A percentile compares a stretch with the other conserved stretches of the same genome.
Conservation (phyloP, 495 filamentous ascomycete genomes). For the Penicillium dipodomyicola region DNA sequence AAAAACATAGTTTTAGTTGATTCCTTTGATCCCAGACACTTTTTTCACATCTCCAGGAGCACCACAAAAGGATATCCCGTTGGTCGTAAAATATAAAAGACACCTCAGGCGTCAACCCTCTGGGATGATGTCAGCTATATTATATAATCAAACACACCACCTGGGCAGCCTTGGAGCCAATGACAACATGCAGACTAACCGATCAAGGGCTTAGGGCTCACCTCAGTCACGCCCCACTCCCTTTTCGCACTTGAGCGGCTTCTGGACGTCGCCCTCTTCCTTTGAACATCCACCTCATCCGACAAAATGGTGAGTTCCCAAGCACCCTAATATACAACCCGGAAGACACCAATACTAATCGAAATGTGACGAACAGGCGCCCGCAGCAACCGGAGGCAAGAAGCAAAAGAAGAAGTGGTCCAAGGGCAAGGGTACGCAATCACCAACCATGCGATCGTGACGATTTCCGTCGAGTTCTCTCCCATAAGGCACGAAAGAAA, state of each 20-base stretch:
- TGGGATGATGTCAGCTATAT: conserved; percentile 4
- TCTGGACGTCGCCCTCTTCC: conserved; percentile 35
- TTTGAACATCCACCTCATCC: conserved; percentile 49
- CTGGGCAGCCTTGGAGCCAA: conserved; percentile 11
- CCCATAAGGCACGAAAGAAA: conserved; percentile 15
- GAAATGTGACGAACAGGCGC: conserved; percentile 53
- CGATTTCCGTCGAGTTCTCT: conserved; percentile 17
- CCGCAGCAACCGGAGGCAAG: conserved; percentile 81
- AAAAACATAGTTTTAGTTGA: background rate
- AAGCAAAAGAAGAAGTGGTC: conserved; percentile 99
- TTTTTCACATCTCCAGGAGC: background rate
- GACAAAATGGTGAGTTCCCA: conserved; percentile 50
- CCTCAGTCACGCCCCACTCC: conserved; percentile 49
- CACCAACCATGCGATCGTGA: conserved; percentile 29
- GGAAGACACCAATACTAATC: conserved; percentile 17
- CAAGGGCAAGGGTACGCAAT: conserved; percentile 89
- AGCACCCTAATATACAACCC: conserved; percentile 6
- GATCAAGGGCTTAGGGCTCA: conserved; percentile 46
- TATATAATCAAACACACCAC: conserved; percentile 2
- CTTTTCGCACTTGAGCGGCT: conserved; percentile 46
- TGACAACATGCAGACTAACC: conserved; percentile 20
- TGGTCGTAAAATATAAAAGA: background rate
- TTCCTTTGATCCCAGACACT: background rate
- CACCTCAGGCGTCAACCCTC: background rate
- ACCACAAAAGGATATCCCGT: background rate